Conservation (phyloP, 306 rosid genomes). For the Potentilla sterilis region DNA sequence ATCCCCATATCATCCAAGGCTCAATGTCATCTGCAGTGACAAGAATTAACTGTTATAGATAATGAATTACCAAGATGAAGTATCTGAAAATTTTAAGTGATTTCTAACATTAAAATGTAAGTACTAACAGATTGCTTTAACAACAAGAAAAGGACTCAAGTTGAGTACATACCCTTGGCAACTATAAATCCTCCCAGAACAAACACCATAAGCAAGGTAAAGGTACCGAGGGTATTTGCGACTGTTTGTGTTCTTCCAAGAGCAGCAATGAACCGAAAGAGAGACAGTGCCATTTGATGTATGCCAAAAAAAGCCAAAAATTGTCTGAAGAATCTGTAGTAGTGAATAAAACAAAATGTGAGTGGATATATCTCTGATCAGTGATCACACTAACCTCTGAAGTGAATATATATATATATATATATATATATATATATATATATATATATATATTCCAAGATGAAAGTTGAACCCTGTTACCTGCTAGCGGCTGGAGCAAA, state of each 20-base stretch:
- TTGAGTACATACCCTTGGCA: slow-evolving; percentile 50
- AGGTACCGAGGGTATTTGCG: slow-evolving; percentile 60
- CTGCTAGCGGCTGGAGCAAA: slow-evolving; percentile 76
- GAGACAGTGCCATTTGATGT: slow-evolving; percentile 75
- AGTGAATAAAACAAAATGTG: slow-evolving; percentile 5
- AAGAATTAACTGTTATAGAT: not conserved
- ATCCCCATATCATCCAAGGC: slow-evolving; percentile 88
- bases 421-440: too few relatives aligned
- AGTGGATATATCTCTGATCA: not conserved
- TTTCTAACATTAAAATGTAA: not conserved
- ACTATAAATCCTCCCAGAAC: slow-evolving; percentile 90
- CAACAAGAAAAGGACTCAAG: not conserved
- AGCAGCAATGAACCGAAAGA: slow-evolving; percentile 80
- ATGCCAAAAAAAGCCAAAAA: slow-evolving; percentile 71
- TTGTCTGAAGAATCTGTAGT: slow-evolving; percentile 70
- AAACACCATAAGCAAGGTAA: slow-evolving; percentile 57
- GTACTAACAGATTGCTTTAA: not conserved
- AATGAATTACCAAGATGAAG: not conserved
- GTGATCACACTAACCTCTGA: not conserved
- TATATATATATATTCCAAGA: not conserved
- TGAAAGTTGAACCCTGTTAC: slow-evolving; percentile 27
- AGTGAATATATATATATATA: too few relatives aligned
- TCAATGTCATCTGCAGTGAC: slow-evolving; percentile 50
- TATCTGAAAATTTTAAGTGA: not conserved
- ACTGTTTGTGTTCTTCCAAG: slow-evolving; percentile 71